These are phyloP conservation scores for Leptodontidium sp. DNA, from an alignment of 2,329 filamentous ascomycete genomes.

Conservation along the genomic window DNA sequence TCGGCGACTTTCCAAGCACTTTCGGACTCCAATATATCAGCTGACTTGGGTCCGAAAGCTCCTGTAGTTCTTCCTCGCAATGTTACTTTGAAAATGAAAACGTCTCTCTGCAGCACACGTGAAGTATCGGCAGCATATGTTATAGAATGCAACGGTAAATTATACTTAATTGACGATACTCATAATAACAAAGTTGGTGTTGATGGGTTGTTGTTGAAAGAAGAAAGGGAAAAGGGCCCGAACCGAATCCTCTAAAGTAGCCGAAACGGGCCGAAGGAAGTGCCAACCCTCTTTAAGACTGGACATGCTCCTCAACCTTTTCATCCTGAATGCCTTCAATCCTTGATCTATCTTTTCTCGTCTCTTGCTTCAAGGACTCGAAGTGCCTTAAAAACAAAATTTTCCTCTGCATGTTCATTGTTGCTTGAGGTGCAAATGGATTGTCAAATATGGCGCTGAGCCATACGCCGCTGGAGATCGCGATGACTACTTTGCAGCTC, in stretches of 20 bases:
- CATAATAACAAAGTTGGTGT: background rate
- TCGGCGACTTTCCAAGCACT: background rate
- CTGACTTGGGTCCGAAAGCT: background rate
- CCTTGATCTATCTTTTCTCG: background rate
- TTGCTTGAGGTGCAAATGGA: no score
- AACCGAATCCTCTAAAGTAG: background rate
- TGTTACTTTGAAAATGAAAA: background rate
- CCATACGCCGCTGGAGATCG: no score
- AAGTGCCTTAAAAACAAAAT: background rate
- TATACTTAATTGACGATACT: background rate
- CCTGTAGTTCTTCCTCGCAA: background rate
- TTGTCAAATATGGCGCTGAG: no score
- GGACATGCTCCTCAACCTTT: background rate
- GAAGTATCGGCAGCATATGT: background rate
- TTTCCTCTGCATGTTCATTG: no score
- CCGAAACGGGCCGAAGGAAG: constrained; percentile 1
- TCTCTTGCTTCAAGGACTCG: background rate
- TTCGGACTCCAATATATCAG: background rate
- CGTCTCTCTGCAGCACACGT: background rate
- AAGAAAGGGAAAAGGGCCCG: background rate
- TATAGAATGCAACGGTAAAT: background rate
- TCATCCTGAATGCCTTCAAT: background rate
- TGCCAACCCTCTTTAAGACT: background rate
- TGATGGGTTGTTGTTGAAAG: no score
- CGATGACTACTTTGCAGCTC: no score